Percentiles rank a stretch among this genome's conserved stretches.
Conservation (phyloP, 2,329 filamentous ascomycete genomes). For the Colletotrichum liriopes region DNA sequence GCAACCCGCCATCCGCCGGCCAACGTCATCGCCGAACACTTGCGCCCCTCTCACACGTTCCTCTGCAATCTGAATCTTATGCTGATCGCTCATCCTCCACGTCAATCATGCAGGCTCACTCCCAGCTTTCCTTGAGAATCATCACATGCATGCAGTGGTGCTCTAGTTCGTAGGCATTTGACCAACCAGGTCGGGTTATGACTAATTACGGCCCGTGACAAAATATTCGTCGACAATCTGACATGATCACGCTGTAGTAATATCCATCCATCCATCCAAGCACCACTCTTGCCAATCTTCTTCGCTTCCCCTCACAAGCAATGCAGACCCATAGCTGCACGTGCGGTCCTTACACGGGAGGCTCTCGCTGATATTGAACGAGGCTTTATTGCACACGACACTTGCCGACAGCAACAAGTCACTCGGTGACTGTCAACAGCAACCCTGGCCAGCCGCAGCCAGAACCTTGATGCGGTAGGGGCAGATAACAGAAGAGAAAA, state of each 20-base stretch:
- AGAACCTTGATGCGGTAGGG: slow-evolving; percentile 40
- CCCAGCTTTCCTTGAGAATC: background rate
- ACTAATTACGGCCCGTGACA: background rate
- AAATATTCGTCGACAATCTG: background rate
- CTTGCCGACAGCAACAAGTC: slow-evolving; percentile 9
- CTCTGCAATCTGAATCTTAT: background rate
- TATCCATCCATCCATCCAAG: background rate
- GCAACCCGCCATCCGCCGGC: background rate
- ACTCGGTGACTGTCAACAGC: background rate
- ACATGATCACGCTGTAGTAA: too few relatives aligned
- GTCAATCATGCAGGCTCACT: too few relatives aligned
- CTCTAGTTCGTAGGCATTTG: too few relatives aligned
- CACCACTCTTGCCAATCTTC: background rate
- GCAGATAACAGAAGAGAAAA: slow-evolving; percentile 56
- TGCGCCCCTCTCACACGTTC: background rate
- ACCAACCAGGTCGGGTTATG: background rate
- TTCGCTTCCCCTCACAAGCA: background rate
- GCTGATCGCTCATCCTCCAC: background rate
- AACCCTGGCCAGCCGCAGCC: background rate
- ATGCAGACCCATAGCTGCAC: background rate
- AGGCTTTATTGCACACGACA: background rate
- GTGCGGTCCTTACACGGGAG: background rate
- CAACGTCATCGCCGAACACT: background rate
- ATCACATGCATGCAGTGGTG: background rate
- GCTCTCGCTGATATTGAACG: background rate